Percentiles rank a stretch among this genome's conserved stretches.
These are phyloP conservation scores for Aeschynomene evenia DNA, from an alignment of 306 rosid species.

Conservation along the genomic window DNA sequence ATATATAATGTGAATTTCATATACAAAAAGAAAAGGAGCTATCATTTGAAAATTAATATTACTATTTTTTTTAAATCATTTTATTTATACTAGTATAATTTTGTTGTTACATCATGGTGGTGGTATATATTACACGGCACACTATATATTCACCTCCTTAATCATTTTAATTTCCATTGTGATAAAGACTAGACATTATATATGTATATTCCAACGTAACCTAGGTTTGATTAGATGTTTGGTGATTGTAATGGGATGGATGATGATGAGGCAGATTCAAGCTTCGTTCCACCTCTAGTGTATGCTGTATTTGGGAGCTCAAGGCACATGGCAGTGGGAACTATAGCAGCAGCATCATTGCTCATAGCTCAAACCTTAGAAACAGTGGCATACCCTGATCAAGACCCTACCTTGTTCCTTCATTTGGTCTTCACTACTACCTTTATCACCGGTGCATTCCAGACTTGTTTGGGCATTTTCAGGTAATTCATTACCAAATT, in stretches of 20 bases:
- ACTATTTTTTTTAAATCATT: too few species aligned
- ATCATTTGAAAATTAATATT: background rate
- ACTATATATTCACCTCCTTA: background rate
- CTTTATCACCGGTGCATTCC: conserved; percentile 65
- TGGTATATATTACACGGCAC: too few species aligned
- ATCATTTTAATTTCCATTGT: background rate
- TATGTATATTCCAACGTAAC: background rate
- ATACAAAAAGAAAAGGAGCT: background rate
- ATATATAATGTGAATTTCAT: too few species aligned
- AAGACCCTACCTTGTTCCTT: conserved; percentile 49
- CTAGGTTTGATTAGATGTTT: background rate
- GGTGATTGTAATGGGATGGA: background rate
- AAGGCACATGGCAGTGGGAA: conserved; percentile 87
- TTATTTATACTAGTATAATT: too few species aligned
- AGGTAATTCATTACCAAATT: conserved; percentile 39
- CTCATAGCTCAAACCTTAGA: conserved; percentile 48
- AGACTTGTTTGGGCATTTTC: conserved; percentile 58
- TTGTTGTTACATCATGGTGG: background rate
- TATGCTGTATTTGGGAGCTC: conserved; percentile 81
- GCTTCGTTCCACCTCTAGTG: conserved; percentile 77
- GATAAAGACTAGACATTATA: background rate
- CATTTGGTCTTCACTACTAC: conserved; percentile 67
- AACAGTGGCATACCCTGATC: conserved; percentile 31
- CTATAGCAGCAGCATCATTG: conserved; percentile 74
- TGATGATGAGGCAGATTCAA: too few species aligned